phyloP scores from a whole-genome alignment of 176 grass and related monocot species.

The Cenchrus purpureus region DNA sequence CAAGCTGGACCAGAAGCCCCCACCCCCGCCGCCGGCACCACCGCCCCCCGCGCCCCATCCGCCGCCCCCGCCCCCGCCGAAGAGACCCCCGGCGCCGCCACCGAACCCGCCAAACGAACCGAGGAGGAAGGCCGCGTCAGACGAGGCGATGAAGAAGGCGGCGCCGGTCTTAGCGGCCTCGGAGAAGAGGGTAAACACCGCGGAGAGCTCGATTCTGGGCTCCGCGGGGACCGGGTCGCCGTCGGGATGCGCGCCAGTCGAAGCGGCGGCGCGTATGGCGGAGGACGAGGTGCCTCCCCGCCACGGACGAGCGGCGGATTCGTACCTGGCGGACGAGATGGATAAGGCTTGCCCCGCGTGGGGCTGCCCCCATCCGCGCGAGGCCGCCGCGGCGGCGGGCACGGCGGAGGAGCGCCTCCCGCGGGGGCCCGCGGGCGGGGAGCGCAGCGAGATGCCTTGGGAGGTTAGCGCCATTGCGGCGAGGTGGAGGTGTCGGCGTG shows the following conservation, averaged over 20 bases:
- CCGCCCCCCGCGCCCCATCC: slow-evolving; percentile 64
- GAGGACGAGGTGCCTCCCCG: neutral
- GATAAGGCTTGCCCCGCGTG: slow-evolving; percentile 35
- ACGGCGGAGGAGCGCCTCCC: slow-evolving; percentile 29
- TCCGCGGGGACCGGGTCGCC: slow-evolving; percentile 18
- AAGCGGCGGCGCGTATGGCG: slow-evolving; percentile 35
- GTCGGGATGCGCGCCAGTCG: slow-evolving; percentile 38
- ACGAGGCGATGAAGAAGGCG: slow-evolving; percentile 52
- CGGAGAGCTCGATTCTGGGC: slow-evolving; percentile 42
- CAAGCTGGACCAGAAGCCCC: slow-evolving; percentile 71
- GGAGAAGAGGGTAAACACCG: slow-evolving; percentile 39
- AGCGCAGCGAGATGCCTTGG: slow-evolving; percentile 53
- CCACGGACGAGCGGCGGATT: slow-evolving; percentile 34
- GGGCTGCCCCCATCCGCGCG: slow-evolving; percentile 12
- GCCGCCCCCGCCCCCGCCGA: slow-evolving; percentile 40
- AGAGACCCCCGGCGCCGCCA: slow-evolving; percentile 44
- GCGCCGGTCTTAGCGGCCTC: slow-evolving; percentile 50
- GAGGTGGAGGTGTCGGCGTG: neutral
- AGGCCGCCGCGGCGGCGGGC: slow-evolving; percentile 5
- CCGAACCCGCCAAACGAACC: slow-evolving; percentile 56
- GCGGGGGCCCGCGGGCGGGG: slow-evolving; percentile 33
- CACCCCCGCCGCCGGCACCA: slow-evolving; percentile 47
- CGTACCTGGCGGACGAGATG: slow-evolving; percentile 34
- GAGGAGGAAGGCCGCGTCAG: slow-evolving; percentile 59
- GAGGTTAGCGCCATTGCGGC: slow-evolving; percentile 56